Evolutionary conservation across 1,284 basidiomycete species (phyloP), one percentile per base, ranked within the genome.

Genomic region (Moesziomyces antarcticus): DNA sequence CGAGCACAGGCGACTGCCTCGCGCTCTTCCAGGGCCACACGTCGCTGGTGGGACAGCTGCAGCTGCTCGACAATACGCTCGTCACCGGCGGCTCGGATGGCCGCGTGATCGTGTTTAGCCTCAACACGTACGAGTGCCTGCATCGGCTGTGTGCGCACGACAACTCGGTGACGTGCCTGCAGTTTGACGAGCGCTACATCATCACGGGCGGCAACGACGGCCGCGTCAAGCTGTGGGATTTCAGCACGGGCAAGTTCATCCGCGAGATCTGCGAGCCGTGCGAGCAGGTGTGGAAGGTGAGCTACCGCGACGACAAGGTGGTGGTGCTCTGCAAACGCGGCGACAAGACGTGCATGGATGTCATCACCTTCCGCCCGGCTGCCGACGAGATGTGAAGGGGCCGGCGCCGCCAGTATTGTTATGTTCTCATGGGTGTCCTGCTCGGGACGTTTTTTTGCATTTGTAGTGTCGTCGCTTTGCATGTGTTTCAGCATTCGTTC

Each of bases 21-120:
- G 93, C 94, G 5, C 88, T 96, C 11, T 88, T 98, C 0, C 93
- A 94, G 84, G 95, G 93, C 2, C 96, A 98, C 84, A 95, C 94
- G 0, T 92, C 93, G 3, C 90, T 98, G 53, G 94, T 99, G 10
- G 96, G 94, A 71, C 93, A 96, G 82, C 87, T 98, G 24, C 94
- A 97, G 83, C 88, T 99, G 50, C 89, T 89, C 3, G 88, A 88
- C 56, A 80, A 82, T 25, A 86, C 91, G 27, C 89, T 98, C 57
- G 91, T 91, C 45, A 97, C 94, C 0, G 95, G 94, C 49, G 94
- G 93, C 20, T 94, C 94, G 1, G 95, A 97, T 80, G 96, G 96
- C 1, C 90, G 93, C 0, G 92, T 98, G 41, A 93, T 98, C 81
- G 91, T 93, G 33, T 97, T 94, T 85, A 89, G 91, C 48, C 88